A percentile compares a stretch with the other conserved stretches of the same genome.
phyloP scores from a whole-genome alignment of 2,329 filamentous ascomycete genomes.

The Colletotrichum australisinense region DNA sequence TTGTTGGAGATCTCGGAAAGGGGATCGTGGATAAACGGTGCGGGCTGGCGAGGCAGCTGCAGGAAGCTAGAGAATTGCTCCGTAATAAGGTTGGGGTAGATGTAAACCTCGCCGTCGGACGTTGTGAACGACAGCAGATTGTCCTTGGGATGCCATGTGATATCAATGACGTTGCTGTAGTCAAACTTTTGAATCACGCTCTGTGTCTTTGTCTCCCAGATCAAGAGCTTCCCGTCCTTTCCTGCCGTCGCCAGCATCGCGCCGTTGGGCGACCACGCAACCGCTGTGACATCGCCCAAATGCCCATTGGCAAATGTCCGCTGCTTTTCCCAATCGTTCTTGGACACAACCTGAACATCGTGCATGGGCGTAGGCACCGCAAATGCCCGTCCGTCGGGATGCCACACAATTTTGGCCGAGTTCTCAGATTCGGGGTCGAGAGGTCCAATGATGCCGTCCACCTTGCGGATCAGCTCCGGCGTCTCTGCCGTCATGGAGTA shows the following conservation, averaged over 20 bases:
- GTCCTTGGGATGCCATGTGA: constrained; percentile 90
- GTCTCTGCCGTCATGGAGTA: constrained; percentile 85
- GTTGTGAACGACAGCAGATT: constrained; percentile 94
- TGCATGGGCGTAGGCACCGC: constrained; percentile 84
- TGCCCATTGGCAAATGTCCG: constrained; percentile 83
- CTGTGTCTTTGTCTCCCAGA: constrained; percentile 94
- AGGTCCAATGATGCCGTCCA: constrained; percentile 86
- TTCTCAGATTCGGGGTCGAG: constrained; percentile 82
- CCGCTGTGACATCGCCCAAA: constrained; percentile 83
- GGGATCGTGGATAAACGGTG: constrained; percentile 88
- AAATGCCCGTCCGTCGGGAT: constrained; percentile 93
- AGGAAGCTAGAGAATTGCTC: constrained; percentile 68
- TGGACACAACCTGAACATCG: constrained; percentile 89
- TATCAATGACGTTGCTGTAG: constrained; percentile 84
- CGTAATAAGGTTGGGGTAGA: constrained; percentile 78
- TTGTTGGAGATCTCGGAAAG: constrained; percentile 77
- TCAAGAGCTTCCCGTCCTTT: constrained; percentile 75
- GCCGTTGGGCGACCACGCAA: constrained; percentile 95
- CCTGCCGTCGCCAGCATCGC: constrained; percentile 81
- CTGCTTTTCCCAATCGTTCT: constrained; percentile 89
- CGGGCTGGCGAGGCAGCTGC: constrained; percentile 73
- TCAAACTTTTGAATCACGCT: constrained; percentile 82
- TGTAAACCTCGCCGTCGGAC: constrained; percentile 92
- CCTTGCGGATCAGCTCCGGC: constrained; percentile 82
- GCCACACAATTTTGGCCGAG: constrained; percentile 84